These are phyloP conservation scores for Stylonectria norvegica DNA, from an alignment of 2,329 filamentous ascomycete genomes.

Conservation along the genomic window DNA sequence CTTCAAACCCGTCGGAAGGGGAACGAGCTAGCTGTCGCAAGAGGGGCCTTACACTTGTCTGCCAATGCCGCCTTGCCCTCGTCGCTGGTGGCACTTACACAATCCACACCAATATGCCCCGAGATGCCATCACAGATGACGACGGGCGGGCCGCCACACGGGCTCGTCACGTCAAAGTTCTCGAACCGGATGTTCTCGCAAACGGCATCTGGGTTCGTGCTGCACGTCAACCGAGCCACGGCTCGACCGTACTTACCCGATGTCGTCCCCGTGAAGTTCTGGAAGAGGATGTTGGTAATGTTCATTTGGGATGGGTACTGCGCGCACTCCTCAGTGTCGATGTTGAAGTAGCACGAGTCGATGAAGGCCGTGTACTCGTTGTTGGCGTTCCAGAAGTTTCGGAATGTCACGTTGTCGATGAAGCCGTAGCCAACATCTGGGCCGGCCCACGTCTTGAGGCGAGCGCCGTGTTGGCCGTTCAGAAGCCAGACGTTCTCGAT, in stretches of 20 bases:
- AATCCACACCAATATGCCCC: slow-evolving; percentile 19
- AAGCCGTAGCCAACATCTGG: slow-evolving; percentile 21
- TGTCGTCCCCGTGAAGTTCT: slow-evolving; percentile 25
- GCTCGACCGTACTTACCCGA: slow-evolving; percentile 23
- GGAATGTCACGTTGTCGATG: slow-evolving; percentile 25
- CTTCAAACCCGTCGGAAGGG: slow-evolving; percentile 1
- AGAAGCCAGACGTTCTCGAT: slow-evolving; percentile 27
- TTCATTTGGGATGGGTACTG: slow-evolving; percentile 24
- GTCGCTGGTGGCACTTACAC: slow-evolving; percentile 14
- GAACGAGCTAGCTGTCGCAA: slow-evolving; percentile 18
- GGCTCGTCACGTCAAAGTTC: slow-evolving; percentile 21
- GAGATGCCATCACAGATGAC: slow-evolving; percentile 22
- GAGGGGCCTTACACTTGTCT: slow-evolving; percentile 15
- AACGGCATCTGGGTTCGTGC: slow-evolving; percentile 20
- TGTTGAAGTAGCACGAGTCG: slow-evolving; percentile 27
- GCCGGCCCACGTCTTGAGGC: slow-evolving; percentile 25
- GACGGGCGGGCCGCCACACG: slow-evolving; percentile 19
- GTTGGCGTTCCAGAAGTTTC: slow-evolving; percentile 24
- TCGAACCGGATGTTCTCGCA: slow-evolving; percentile 24
- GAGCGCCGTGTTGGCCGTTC: slow-evolving; percentile 23
- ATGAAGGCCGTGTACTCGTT: slow-evolving; percentile 24
- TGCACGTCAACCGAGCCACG: slow-evolving; percentile 20
- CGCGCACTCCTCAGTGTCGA: slow-evolving; percentile 14
- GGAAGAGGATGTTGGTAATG: slow-evolving; percentile 23
- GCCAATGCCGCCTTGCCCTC: slow-evolving; percentile 20